Evolutionary conservation across 345 rosid genomes (phyloP), one percentile per base, ranked within the genome.

Genomic region (Clarkia xantiana): DNA sequence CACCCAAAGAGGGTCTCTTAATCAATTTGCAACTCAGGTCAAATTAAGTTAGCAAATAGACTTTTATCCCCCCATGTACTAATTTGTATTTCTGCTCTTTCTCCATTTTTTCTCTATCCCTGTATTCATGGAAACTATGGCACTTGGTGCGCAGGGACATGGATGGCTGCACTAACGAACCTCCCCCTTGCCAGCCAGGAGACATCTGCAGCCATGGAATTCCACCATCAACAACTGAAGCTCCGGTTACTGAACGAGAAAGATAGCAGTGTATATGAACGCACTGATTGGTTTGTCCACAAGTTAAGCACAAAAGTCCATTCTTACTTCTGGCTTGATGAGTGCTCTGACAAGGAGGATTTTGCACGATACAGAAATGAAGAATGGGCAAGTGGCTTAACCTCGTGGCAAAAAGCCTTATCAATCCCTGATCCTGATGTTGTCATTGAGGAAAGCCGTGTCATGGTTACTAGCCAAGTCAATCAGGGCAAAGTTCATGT

Each of bases 301-400:
- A 91, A 81, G 79, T 66, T 91, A 77, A 93, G 75, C 45, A 91
- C 87, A 12, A 79, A 84, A 69, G 94, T 84, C 53, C 89, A 91
- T 74, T 75, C 96, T 25, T 84, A 86, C 71, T 81, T 86, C 66
- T 84, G 98, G 98, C 94, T 86, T 22, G 98, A 91, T 69, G 94
- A 75, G 50, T 86, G 80, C 67, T 70, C 94, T 0, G 98, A 66
- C 54, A 86, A 80, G 62, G 90, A 81, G 55, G 54, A 73, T 62
- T 91, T 81, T 71, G 60, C 84, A 14, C 71, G 94, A 62, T 91
- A 84, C 60, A 68, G 80, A 78, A 83, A 75, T 71, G 90, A 86
- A 44, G 98, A 84, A 66, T 91, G 96, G 96, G 75, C 54, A 29
- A 81, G 80, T 45, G 94, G 96, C 47, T 78, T 84, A 59, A 91